Percentiles rank a stretch among this genome's conserved stretches.
Evolutionary conservation across 257 asterid species (phyloP).

Genomic region (Ligustrum vulgare): DNA sequence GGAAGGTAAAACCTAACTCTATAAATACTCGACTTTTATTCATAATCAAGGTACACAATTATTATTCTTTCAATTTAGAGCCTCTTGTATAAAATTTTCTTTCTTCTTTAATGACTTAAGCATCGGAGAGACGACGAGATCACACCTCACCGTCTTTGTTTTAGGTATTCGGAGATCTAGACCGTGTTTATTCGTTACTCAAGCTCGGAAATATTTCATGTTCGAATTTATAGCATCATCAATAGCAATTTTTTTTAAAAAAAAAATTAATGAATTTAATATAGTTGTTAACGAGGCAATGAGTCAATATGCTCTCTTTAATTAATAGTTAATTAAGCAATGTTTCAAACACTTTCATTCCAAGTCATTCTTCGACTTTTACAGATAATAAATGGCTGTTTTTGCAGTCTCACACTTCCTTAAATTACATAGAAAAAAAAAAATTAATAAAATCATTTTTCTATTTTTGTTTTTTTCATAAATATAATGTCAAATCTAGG

Average conservation of each 20-base stretch:
- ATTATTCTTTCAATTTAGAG: conserved; percentile 20
- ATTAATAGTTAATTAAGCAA: background rate
- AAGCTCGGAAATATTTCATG: too few species aligned
- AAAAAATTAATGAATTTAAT: background rate
- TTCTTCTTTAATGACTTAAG: too few species aligned
- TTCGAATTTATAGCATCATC: background rate
- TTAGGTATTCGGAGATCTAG: too few species aligned
- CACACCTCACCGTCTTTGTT: too few species aligned
- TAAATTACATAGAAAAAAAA: background rate
- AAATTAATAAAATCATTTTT: too few species aligned
- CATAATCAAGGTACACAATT: too few species aligned
- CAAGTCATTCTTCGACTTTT: conserved; percentile 40
- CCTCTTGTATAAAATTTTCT: conserved; percentile 12
- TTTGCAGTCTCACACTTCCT: background rate
- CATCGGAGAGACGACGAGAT: too few species aligned
- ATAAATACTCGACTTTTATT: too few species aligned
- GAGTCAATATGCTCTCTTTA: background rate
- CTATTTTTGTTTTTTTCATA: background rate
- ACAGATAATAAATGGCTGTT: conserved; percentile 39
- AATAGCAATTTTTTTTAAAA: conserved; percentile 1
- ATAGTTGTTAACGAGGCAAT: background rate
- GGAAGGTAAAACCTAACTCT: too few species aligned
- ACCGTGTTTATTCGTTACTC: too few species aligned
- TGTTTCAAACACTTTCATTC: conserved; percentile 26
- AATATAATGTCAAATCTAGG: background rate